Base-by-base conservation (phyloP, 495 filamentous ascomycete genomes). In the Penicillium waksmanii region DNA sequence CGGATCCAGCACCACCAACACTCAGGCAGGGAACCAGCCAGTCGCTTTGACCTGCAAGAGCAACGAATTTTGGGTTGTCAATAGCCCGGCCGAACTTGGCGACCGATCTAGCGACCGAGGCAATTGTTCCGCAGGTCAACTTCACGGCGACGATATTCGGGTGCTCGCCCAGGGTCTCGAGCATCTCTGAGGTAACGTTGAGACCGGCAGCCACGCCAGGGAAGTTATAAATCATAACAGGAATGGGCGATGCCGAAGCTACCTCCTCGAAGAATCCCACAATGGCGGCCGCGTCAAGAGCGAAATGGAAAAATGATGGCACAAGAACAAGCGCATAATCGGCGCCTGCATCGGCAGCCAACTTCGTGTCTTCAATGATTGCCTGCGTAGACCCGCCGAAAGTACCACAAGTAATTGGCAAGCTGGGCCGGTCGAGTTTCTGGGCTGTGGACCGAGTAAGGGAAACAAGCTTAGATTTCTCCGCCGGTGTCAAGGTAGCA, bases 171-270 rank as follows among this genome's bases (percentile, higher is more conserved):
- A 59, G 50, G 4, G 56, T 53, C 40, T 59, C 49, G 19, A 59
- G 53, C 58, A 52, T 61, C 40, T 61, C 53, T 13, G 52, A 55
- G 11, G 52, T 55, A 9, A 93, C 84, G 69, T 93, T 89, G 62
- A 91, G 77, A n/a, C 90, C 90, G 36, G 78, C 74, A 35, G 85
- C 85, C 7, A 88, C 91, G 19, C 83, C 87, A 10, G 90, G 90
- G 71, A 85, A 95, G 76, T 93, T 95, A 78, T 95, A 95, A 64
- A 93, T 91, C 56, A 93, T 75, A 63, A 95, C 80, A 8, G 90
- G 90, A 57, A 95, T 84, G 9, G 89, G 89, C 5, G 87, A 90
- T 17, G 80, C 77, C 61, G 83, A 79, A 33, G 90, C 91, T 10
- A 95, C 87, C 34, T 85, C 79, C 46, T 75, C 77, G 80, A 92